These are phyloP conservation scores for Trametes meyenii DNA, from an alignment of 768 basidiomycete species.

Conservation along the genomic window DNA sequence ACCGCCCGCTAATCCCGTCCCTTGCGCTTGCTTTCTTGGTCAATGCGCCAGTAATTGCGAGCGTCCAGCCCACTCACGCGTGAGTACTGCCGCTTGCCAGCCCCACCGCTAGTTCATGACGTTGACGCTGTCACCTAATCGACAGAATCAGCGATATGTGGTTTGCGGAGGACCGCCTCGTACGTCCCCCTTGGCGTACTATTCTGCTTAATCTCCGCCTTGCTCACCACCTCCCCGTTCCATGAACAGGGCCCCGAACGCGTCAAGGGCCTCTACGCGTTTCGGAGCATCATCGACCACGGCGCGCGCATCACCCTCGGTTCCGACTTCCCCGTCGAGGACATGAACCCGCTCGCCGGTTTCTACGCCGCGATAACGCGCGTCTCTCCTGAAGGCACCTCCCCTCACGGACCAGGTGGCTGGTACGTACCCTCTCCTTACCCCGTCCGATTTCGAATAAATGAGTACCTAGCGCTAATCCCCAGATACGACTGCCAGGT, in stretches of 20 bases:
- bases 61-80: constrained; percentile 89
- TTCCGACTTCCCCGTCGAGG: constrained; percentile 90
- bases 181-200: constrained; percentile 36
- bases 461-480: neutral
- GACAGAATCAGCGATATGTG: constrained; percentile 83
- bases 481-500: constrained; percentile 50
- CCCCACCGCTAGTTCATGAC: neutral
- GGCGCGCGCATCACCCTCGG: constrained; percentile 77
- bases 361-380: constrained; percentile 91
- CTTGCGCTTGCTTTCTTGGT: neutral
- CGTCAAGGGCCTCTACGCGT: constrained; percentile 85
- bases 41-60: constrained; percentile 75
- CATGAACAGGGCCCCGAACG: constrained; percentile 71
- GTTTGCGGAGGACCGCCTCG: constrained; percentile 83
- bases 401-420: constrained; percentile 81
- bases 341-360: constrained; percentile 78
- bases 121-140: constrained; percentile 6
- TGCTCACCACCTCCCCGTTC: neutral
- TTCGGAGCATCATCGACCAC: constrained; percentile 68
- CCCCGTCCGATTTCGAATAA: neutral
- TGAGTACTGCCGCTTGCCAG: constrained; percentile 42
- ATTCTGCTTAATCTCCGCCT: no score
- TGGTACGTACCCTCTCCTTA: constrained; percentile 55
- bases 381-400: constrained; percentile 64
- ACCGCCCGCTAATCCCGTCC: neutral